Conservation (phyloP, 73 alveolate species). For the Stentor coeruleus region DNA sequence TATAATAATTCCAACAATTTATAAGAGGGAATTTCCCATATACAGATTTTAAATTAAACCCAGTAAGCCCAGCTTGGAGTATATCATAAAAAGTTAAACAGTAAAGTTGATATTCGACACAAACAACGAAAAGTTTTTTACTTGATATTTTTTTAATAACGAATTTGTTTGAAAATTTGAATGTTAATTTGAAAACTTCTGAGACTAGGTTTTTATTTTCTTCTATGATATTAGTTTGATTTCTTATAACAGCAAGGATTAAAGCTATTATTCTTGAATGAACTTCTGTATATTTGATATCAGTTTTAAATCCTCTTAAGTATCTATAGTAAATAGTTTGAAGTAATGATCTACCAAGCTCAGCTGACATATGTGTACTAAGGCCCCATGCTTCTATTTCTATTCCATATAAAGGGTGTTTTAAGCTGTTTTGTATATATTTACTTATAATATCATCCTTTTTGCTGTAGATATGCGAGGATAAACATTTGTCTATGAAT, state of each 20-base stretch:
- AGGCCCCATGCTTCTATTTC: slow-evolving; percentile 1
- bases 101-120: not conserved
- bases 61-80: not conserved
- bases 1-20: not conserved
- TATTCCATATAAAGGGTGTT: not conserved
- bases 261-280: not conserved
- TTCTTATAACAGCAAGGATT: not conserved
- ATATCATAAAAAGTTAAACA: not conserved
- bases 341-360: not conserved
- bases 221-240: not conserved
- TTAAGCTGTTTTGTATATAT: no score
- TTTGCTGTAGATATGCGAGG: not conserved
- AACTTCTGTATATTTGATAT: not conserved
- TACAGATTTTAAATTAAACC: not conserved
- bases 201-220: not conserved
- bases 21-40: not conserved
- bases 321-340: not conserved
- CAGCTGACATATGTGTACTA: not conserved
- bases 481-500: not conserved
- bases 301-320: not conserved
- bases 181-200: not conserved
- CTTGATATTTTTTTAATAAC: not conserved
- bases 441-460: not conserved
- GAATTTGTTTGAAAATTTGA: not conserved
- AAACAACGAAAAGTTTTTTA: not conserved